Evolutionary conservation across 805 yeast genomes (phyloP).

Genomic region (Saccharomycopsis sp.): DNA sequence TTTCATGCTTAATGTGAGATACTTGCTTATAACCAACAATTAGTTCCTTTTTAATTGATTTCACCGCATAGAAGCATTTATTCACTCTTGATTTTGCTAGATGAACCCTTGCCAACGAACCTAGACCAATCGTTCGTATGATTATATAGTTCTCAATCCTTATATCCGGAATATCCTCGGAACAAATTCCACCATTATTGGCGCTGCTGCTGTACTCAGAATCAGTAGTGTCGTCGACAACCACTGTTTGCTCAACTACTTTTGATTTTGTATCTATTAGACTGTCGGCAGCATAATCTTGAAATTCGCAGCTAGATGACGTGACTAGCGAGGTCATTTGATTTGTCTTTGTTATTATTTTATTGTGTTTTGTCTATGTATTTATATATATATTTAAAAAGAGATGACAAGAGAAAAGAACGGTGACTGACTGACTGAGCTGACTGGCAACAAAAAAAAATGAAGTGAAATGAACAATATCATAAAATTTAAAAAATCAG

Average conservation of each 20-base stretch:
- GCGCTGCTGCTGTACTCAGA: background rate
- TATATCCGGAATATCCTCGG: background rate
- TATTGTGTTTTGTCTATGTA: no score
- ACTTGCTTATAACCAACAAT: conserved; percentile 5
- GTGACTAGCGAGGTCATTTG: no score
- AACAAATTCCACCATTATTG: background rate
- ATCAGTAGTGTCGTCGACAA: background rate
- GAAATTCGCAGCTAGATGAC: no score
- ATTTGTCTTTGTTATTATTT: no score
- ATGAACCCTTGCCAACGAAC: conserved; percentile 16
- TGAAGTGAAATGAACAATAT: no score
- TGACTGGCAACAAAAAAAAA: no score
- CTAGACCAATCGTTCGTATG: conserved; percentile 15
- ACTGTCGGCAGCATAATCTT: background rate
- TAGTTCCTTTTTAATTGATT: conserved; percentile 3
- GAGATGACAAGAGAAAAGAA: no score
- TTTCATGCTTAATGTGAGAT: conserved; percentile 8
- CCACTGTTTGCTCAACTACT: background rate
- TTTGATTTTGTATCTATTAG: background rate
- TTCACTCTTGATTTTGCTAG: background rate
- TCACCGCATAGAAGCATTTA: conserved; percentile 7
- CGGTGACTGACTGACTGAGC: no score
- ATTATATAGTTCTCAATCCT: background rate
- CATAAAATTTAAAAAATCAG: no score
- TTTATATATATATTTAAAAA: no score